Conservation (phyloP, 2,329 filamentous ascomycete species). For the Juglanconis juglandina region DNA sequence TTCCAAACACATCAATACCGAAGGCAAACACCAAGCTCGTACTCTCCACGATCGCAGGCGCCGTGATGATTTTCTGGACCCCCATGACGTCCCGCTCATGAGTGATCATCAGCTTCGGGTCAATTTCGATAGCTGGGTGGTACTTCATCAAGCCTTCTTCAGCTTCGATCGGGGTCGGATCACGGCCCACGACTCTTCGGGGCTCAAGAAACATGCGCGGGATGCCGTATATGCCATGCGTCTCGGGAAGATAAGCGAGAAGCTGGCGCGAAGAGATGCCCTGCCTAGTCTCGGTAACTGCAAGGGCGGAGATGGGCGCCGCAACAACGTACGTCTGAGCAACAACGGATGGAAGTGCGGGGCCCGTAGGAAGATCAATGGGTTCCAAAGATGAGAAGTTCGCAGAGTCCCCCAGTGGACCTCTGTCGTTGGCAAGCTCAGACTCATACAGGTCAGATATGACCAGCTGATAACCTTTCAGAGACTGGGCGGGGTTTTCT, state of each 20-base stretch:
- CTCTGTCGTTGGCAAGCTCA: constrained; percentile 76
- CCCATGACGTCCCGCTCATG: constrained; percentile 81
- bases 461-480: constrained; percentile 82
- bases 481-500: constrained; percentile 50
- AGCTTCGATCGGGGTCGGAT: constrained; percentile 72
- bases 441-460: constrained; percentile 91
- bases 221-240: constrained; percentile 73
- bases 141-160: constrained; percentile 84
- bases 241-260: constrained; percentile 71
- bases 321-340: constrained; percentile 79
- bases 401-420: constrained; percentile 63
- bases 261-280: constrained; percentile 84
- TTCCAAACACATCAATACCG: constrained; percentile 84
- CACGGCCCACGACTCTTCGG: constrained; percentile 78
- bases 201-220: constrained; percentile 79
- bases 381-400: constrained; percentile 79
- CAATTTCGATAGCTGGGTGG: constrained; percentile 72
- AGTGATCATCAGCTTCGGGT: constrained; percentile 74
- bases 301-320: constrained; percentile 72
- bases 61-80: constrained; percentile 68
- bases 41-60: constrained; percentile 81
- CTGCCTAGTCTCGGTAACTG: constrained; percentile 85
- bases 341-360: constrained; percentile 68
- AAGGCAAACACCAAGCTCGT: constrained; percentile 87
- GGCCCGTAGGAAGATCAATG: constrained; percentile 51